These are phyloP conservation scores for Adenanthera pavonina DNA, from an alignment of 306 rosid genomes.

Conservation along the genomic window DNA sequence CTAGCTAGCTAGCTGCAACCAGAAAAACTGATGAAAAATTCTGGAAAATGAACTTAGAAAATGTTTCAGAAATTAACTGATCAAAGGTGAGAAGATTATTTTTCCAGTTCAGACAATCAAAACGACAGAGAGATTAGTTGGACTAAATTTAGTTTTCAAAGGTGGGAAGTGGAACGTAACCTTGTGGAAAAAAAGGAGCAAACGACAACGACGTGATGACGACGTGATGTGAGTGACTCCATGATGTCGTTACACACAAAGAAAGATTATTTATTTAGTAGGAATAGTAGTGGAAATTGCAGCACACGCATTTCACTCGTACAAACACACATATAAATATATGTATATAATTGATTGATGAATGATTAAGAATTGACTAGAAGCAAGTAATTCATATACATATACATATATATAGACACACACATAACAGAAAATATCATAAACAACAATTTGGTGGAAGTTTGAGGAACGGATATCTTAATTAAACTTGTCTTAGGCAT, in stretches of 20 bases:
- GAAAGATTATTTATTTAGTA: neutral
- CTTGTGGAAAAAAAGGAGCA: constrained; percentile 16
- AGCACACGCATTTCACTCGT: neutral
- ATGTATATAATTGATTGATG: neutral
- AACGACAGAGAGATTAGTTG: neutral
- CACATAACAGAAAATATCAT: neutral
- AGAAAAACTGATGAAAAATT: neutral
- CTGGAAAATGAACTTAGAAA: neutral
- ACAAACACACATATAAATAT: neutral
- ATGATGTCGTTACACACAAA: neutral
- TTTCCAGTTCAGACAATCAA: neutral
- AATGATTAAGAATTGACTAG: neutral
- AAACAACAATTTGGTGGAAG: neutral
- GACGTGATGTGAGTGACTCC: neutral
- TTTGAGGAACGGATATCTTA: neutral
- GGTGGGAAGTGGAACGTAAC: constrained; percentile 12
- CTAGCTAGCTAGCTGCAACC: neutral
- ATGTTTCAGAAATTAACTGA: neutral
- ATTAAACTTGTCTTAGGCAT: neutral
- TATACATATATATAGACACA: too few species aligned
- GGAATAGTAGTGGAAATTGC: neutral
- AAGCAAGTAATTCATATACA: neutral
- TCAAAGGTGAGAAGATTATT: neutral
- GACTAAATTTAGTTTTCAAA: neutral
- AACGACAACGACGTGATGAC: constrained; percentile 10